Evolutionary conservation across 2,329 filamentous ascomycete species (phyloP).

Genomic region (Coleophoma crateriformis): DNA sequence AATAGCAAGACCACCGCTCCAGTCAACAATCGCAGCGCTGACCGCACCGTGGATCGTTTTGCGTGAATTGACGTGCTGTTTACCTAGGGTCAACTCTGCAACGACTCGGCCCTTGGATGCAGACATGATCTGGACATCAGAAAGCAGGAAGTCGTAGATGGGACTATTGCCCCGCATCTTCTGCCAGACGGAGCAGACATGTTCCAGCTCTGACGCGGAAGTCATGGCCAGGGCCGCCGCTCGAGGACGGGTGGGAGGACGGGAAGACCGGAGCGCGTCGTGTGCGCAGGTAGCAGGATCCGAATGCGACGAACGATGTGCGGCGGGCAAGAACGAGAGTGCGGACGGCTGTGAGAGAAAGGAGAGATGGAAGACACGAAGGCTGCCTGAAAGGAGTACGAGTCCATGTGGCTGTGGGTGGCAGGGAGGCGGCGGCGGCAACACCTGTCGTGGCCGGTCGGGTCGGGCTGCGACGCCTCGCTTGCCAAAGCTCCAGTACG

Average conservation of each 20-base stretch:
- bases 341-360: too few relatives aligned
- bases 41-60: constrained; percentile 67
- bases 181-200: constrained; percentile 22
- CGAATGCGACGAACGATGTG: too few relatives aligned
- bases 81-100: constrained; percentile 40
- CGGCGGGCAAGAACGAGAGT: too few relatives aligned
- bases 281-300: too few relatives aligned
- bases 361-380: too few relatives aligned
- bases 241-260: neutral
- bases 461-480: too few relatives aligned
- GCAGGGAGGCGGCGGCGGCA: too few relatives aligned
- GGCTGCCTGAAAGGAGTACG: too few relatives aligned
- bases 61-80: constrained; percentile 61
- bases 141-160: constrained; percentile 49
- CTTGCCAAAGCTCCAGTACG: too few relatives aligned
- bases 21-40: constrained; percentile 66
- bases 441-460: too few relatives aligned
- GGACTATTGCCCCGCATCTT: constrained; percentile 31
- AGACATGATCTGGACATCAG: constrained; percentile 37
- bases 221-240: constrained; percentile 3
- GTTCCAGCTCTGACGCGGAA: constrained; percentile 16
- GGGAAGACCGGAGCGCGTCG: neutral
- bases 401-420: too few relatives aligned
- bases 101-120: constrained; percentile 41
- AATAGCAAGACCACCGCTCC: constrained; percentile 68